Evolutionary conservation across 495 filamentous ascomycete genomes (phyloP), one percentile per base, ranked within the genome.

Genomic region (Ramalina intermedia): DNA sequence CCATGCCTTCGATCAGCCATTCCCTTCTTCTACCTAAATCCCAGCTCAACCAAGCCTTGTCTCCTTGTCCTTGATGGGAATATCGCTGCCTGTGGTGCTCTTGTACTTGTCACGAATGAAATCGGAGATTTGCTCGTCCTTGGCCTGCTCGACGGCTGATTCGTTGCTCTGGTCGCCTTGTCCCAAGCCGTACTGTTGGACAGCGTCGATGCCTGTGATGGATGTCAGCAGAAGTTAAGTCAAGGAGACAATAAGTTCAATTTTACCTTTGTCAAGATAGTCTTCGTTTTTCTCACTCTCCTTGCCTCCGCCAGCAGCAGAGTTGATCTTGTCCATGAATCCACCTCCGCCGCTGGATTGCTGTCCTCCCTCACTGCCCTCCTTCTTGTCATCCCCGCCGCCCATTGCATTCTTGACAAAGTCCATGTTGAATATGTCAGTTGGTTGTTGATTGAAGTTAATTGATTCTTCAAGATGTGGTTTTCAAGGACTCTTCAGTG

Each of bases 261-360:
- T 2, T 46, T 21, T 58, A 78, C 76, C 77, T 58, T 84, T 82
- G 57, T 82, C 80, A 24, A 82, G 68, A 0, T 52, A 57, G 60
- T 85, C 81, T 58, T 84, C 81, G 37, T 82, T 78, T 69, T 84
- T 74, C 72, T 86, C 82, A 56, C 76, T 72, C 56, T 75, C 66
- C 41, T 61, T 66, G 33, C 82, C 81, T 38, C 82, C 82, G 23
- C 82, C 82, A 23, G 75, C 75, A 41, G 74, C 64, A 26, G 60
- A 46, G 63, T 85, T 80, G 26, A 84, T 37, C 58, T 81, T 78
- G 56, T 76, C 61, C 7, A 61, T 57, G 47, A 75, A 55, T 36
- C 71, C 69, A 49, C 72, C 70, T 44, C 80, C 55, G 58, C 81
- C 63, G 48, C 72, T 66, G 29, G 21, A 41, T 41, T 41, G 21